Evolutionary conservation across 169 alveolate species (phyloP).

Genomic region (Cystoisospora suis): DNA sequence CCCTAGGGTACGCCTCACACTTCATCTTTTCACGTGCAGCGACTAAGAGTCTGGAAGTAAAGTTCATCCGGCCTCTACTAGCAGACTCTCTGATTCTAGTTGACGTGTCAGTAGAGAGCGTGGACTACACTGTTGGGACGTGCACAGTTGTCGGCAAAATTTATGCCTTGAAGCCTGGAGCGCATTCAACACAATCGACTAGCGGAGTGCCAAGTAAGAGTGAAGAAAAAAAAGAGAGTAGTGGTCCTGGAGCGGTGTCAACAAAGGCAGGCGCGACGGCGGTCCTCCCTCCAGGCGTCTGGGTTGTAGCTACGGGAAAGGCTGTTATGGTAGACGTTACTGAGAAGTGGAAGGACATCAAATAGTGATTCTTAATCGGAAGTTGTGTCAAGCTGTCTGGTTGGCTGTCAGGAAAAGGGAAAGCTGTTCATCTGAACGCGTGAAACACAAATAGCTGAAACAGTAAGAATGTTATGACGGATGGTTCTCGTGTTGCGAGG

Average conservation of each 20-base stretch:
- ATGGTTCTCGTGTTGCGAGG: no score
- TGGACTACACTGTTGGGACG: background rate
- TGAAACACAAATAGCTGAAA: no score
- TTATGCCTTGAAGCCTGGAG: background rate
- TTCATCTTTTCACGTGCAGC: background rate
- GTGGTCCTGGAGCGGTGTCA: background rate
- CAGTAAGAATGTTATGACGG: no score
- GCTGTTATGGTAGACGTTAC: conserved; percentile 44
- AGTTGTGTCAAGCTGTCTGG: no score
- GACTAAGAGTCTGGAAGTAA: conserved; percentile 13
- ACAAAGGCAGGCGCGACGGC: background rate
- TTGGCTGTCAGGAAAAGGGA: no score
- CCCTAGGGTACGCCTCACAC: background rate
- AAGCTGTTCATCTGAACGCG: no score
- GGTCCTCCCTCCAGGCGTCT: conserved; percentile 9
- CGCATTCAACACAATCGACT: background rate
- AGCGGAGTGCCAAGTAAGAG: background rate
- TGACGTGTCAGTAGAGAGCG: background rate
- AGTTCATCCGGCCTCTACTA: conserved; percentile 14
- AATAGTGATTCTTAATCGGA: no score
- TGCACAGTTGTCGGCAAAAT: background rate
- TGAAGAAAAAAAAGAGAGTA: background rate
- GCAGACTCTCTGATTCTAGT: background rate
- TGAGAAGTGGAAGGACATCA: conserved; percentile 7
- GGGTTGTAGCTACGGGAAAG: conserved; percentile 24